Evolutionary conservation across 768 basidiomycete species (phyloP), one percentile per base, ranked within the genome.

Genomic region (Trametes gibbosa): DNA sequence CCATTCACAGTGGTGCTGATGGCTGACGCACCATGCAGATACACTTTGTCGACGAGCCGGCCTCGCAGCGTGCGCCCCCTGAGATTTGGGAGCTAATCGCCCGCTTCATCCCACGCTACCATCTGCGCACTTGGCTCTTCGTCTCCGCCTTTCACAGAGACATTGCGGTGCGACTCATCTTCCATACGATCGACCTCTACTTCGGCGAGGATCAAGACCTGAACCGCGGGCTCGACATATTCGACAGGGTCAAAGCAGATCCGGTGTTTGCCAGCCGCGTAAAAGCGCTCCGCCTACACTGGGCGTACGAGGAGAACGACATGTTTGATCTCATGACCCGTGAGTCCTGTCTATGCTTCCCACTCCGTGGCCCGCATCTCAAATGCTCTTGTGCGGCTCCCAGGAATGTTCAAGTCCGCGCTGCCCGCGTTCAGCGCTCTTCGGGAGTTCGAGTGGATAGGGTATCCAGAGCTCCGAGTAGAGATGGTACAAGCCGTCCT

Each of bases 1-100:
- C 4, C 4, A 39, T 39, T 39, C 37, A 5, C 37, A 39, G 37
- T 39, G 37, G 4, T 39, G 13, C 6, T 13, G 43, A 25, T 19
- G 40, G 17, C 54, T 56, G 24, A 56, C 25, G 14, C 21, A 39
- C n/a, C 3, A 25, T 41, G 42, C 55, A 85, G 81, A 83, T 84
- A 49, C 81, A 78, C 49, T 82, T 82, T 64, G 70, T 74, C 40
- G 71, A 76, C 63, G 80, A 81, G 57, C 84, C 86, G 2, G 83
- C 85, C 2, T 83, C 80, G 3, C 84, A 81, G 59, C 81, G 85
- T 21, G 79, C 80, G 17, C 86, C 87, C 0, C 74, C 77, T 7
- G 87, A 89, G 72, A 77, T 89, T 41, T 89, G 87, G 86, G 84
- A 85, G 63, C 76, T 79, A 14, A 84, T 89, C 42, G 86, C 86